These are phyloP conservation scores for Penicillium goetzii DNA, from an alignment of 495 filamentous ascomycete genomes.

Conservation along the genomic window DNA sequence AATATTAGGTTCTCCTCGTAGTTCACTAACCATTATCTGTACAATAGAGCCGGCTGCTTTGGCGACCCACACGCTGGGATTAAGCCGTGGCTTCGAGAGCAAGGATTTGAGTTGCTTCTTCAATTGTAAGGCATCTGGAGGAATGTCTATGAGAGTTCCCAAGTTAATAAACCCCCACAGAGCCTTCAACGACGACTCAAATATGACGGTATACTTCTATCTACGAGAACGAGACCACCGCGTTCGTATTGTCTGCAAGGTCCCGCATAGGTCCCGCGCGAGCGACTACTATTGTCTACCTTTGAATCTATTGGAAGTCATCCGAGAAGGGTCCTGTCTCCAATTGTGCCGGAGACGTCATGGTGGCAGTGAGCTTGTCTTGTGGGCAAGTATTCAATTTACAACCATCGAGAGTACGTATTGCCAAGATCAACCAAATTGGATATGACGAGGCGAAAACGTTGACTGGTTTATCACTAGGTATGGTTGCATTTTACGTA, in stretches of 20 bases:
- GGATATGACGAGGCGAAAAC: not conserved
- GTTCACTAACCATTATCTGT: not conserved
- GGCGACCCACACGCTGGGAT: conserved; percentile 47
- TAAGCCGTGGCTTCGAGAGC: conserved; percentile 40
- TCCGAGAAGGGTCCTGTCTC: conserved; percentile 55
- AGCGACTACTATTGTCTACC: conserved; percentile 54
- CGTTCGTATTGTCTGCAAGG: conserved; percentile 60
- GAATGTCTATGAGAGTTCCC: not conserved
- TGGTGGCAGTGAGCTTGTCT: conserved; percentile 44
- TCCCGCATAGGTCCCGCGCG: conserved; percentile 38
- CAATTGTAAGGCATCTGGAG: conserved; percentile 46
- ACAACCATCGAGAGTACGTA: conserved; percentile 60
- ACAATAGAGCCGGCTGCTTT: conserved; percentile 50
- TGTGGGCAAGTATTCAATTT: conserved; percentile 64
- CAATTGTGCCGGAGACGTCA: conserved; percentile 56
- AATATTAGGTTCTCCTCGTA: no score
- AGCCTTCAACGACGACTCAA: conserved; percentile 43
- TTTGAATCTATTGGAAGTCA: conserved; percentile 56
- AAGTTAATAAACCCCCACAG: conserved; percentile 22
- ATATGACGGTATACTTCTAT: conserved; percentile 60
- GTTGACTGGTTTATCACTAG: conserved; percentile 34
- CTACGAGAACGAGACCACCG: conserved; percentile 56
- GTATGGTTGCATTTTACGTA: conserved; percentile 79
- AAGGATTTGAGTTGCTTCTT: conserved; percentile 45
- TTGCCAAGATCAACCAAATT: not conserved